Evolutionary conservation across 306 rosid genomes (phyloP).

Genomic region (Trifolium subterraneum): DNA sequence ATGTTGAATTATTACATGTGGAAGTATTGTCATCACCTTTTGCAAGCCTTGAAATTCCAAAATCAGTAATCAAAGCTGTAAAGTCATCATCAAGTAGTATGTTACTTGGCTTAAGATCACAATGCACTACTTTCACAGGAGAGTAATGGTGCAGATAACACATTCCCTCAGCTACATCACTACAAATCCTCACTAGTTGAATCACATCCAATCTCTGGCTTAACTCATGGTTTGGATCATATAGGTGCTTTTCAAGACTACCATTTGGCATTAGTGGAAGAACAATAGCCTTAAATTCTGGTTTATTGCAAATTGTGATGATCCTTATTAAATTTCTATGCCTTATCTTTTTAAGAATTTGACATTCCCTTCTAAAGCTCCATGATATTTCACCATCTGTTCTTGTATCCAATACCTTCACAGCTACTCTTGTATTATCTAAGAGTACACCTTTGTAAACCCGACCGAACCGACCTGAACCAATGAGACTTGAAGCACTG

Average conservation of each 20-base stretch:
- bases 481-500: conserved; percentile 69
- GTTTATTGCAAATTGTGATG: conserved; percentile 75
- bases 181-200: conserved; percentile 77
- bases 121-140: conserved; percentile 79
- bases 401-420: conserved; percentile 69
- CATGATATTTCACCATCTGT: conserved; percentile 59
- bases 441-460: conserved; percentile 83
- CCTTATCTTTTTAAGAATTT: conserved; percentile 67
- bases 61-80: conserved; percentile 89
- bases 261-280: conserved; percentile 91
- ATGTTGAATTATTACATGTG: conserved; percentile 47
- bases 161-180: conserved; percentile 90
- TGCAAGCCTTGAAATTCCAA: conserved; percentile 83
- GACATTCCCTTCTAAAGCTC: conserved; percentile 85
- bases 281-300: conserved; percentile 86
- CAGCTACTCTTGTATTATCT: conserved; percentile 81
- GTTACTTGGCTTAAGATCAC: conserved; percentile 93
- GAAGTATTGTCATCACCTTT: conserved; percentile 48
- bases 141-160: conserved; percentile 88
- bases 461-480: conserved; percentile 78
- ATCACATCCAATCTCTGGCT: conserved; percentile 56
- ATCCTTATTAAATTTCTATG: conserved; percentile 89
- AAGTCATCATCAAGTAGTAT: conserved; percentile 83
- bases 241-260: conserved; percentile 81
- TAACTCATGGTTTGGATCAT: conserved; percentile 65